Percentiles rank a stretch among this genome's conserved stretches.
Conservation (phyloP, 176 grass and related monocot species). For the Paspalum vaginatum region DNA sequence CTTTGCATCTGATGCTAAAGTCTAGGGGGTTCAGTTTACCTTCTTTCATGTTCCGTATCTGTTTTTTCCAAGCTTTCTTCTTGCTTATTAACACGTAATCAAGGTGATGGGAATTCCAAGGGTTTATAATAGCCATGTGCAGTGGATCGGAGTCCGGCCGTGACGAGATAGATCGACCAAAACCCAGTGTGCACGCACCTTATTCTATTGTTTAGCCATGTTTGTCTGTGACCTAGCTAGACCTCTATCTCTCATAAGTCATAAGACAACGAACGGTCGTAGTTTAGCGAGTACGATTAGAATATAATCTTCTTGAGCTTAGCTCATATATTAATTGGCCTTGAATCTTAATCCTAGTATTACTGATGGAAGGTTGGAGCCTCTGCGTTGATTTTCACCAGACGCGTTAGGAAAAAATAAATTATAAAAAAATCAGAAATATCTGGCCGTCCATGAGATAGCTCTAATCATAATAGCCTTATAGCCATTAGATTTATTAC, state of each 20-base stretch:
- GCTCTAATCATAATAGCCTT: too few species aligned
- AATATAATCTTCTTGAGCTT: too few species aligned
- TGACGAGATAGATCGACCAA: background rate
- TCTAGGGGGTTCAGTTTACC: conserved; percentile 11
- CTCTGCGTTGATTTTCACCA: too few species aligned
- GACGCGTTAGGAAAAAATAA: too few species aligned
- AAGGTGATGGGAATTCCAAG: conserved; percentile 7
- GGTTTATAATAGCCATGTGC: conserved; percentile 3
- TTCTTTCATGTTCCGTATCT: conserved; percentile 22
- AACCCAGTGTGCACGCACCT: background rate
- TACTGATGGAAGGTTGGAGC: too few species aligned
- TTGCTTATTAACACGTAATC: conserved; percentile 21
- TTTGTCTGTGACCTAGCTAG: background rate
- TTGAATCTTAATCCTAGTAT: too few species aligned
- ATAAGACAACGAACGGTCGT: background rate
- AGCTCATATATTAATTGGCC: too few species aligned
- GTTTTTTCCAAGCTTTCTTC: conserved; percentile 15
- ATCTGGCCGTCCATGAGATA: too few species aligned
- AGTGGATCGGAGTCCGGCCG: background rate
- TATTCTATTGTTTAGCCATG: background rate
- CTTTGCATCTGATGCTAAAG: conserved; percentile 58
- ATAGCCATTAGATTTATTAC: too few species aligned
- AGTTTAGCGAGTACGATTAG: background rate
- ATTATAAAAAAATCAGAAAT: too few species aligned
- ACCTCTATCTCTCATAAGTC: too few species aligned